A percentile compares a stretch with the other conserved stretches of the same genome.
Evolutionary conservation across 2,329 filamentous ascomycete species (phyloP).

Genomic region (Fusarium temperatum): DNA sequence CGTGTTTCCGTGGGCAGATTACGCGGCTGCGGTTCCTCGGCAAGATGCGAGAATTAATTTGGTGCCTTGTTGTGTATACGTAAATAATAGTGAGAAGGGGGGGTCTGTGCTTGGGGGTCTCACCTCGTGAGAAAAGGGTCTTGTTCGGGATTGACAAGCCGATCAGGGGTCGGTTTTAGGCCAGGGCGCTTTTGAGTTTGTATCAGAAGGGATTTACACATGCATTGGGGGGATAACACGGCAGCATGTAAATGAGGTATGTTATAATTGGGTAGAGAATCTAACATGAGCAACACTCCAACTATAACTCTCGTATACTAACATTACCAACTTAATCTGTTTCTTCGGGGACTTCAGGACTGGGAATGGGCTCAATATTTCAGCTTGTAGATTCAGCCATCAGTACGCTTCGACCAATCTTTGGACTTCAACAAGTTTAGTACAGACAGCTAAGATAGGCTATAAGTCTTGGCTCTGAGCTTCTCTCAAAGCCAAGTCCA

Average conservation of each 20-base stretch:
- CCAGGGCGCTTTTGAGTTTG: not conserved
- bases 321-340: not conserved
- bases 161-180: not conserved
- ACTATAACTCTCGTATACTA: not conserved
- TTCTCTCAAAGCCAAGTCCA: not conserved
- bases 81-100: not conserved
- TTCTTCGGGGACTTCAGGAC: not conserved
- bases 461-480: not conserved
- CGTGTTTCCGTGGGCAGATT: slow-evolving; percentile 9
- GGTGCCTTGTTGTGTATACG: not conserved
- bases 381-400: not conserved
- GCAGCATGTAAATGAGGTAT: not conserved
- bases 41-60: not conserved
- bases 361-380: not conserved
- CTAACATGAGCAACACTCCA: not conserved
- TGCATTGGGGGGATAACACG: not conserved
- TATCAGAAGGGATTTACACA: not conserved
- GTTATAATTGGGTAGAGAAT: not conserved
- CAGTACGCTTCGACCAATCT: not conserved
- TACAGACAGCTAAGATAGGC: not conserved
- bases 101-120: not conserved
- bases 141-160: not conserved
- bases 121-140: not conserved
- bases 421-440: not conserved
- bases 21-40: slow-evolving; percentile 11